Evolutionary conservation across 495 filamentous ascomycete species (phyloP).

Genomic region (Xylaria flabelliformis): DNA sequence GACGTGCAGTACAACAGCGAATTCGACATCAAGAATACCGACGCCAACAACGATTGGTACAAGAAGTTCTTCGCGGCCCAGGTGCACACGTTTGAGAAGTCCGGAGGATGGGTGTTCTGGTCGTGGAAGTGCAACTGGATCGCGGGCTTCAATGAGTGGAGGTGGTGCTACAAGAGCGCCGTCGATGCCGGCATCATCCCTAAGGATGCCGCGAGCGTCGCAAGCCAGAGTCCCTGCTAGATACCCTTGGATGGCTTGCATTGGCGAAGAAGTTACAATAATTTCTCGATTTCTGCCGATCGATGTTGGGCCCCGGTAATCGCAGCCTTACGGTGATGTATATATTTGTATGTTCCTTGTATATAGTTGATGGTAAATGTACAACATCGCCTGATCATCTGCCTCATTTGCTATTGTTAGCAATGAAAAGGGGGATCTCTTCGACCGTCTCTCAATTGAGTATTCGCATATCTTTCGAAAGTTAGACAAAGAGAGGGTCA

Average conservation of each 20-base stretch:
- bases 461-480: not conserved
- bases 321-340: not conserved
- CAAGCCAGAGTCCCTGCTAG: conserved; percentile 34
- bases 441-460: not conserved
- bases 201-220: conserved; percentile 36
- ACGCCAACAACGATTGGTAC: conserved; percentile 59
- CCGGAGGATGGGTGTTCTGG: conserved; percentile 69
- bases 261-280: not conserved
- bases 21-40: conserved; percentile 48
- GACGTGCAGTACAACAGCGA: conserved; percentile 51
- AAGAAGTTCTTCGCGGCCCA: conserved; percentile 66
- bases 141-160: conserved; percentile 59
- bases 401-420: not conserved
- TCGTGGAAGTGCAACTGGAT: conserved; percentile 60
- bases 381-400: not conserved
- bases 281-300: not conserved
- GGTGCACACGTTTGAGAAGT: conserved; percentile 62
- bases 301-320: not conserved
- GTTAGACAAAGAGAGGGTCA: not conserved
- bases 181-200: conserved; percentile 59
- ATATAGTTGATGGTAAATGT: not conserved
- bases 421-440: not conserved
- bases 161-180: conserved; percentile 64
- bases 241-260: not conserved
- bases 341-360: not conserved